Evolutionary conservation across 1,284 basidiomycete genomes (phyloP).

Genomic region (Ganoderma resinaceum): DNA sequence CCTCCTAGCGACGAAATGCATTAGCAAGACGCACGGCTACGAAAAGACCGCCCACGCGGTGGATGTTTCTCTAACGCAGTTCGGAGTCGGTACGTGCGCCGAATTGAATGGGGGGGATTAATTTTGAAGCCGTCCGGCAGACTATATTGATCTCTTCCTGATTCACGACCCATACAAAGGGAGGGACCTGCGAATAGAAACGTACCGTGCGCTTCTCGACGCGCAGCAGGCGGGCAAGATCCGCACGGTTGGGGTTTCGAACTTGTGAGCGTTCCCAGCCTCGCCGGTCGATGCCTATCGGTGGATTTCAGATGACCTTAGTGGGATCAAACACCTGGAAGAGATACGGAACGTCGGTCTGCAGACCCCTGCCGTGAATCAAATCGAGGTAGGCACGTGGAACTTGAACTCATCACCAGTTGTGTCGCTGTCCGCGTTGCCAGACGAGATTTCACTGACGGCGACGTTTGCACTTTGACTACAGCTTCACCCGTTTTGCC

Average conservation of each 20-base stretch:
- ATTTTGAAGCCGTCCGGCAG: slow-evolving; percentile 32
- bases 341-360: slow-evolving; percentile 71
- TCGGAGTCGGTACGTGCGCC: slow-evolving; percentile 32
- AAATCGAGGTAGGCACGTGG: slow-evolving; percentile 74
- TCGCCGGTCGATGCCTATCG: neutral
- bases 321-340: slow-evolving; percentile 79
- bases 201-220: slow-evolving; percentile 54
- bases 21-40: slow-evolving; percentile 39
- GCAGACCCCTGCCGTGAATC: slow-evolving; percentile 79
- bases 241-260: slow-evolving; percentile 66
- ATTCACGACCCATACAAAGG: slow-evolving; percentile 62
- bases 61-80: slow-evolving; percentile 32
- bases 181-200: slow-evolving; percentile 49
- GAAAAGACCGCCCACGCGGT: slow-evolving; percentile 36
- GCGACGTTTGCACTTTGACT: neutral
- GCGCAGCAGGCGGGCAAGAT: slow-evolving; percentile 59
- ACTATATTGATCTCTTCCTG: slow-evolving; percentile 67
- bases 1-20: slow-evolving; percentile 34
- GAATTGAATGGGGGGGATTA: no score
- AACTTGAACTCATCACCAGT: neutral
- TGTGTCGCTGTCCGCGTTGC: no score
- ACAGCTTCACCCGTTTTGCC: slow-evolving; percentile 85
- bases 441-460: neutral
- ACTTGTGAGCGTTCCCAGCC: slow-evolving; percentile 53
- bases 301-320: slow-evolving; percentile 36